Percentiles rank a stretch among this genome's conserved stretches.
Evolutionary conservation across 768 basidiomycete genomes (phyloP).

Genomic region (Boletus tomentosulus): DNA sequence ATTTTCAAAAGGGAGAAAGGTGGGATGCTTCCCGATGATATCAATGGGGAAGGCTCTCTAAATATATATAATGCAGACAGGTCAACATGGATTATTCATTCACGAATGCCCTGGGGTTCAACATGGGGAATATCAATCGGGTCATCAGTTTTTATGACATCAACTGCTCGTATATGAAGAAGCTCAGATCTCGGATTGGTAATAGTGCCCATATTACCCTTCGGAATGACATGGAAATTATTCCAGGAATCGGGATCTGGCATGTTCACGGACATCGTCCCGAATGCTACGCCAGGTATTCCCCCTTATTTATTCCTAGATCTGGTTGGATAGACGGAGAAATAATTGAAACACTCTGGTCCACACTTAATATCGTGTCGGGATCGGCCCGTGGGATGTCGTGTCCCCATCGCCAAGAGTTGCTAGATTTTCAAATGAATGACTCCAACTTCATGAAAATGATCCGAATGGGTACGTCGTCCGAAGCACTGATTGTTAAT

Average conservation of each 20-base stretch:
- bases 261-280: slow-evolving; percentile 25
- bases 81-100: slow-evolving; percentile 9
- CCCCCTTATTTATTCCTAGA: background rate
- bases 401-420: slow-evolving; percentile 22
- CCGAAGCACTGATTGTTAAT: no score
- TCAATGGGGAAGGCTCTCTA: no score
- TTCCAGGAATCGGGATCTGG: slow-evolving; percentile 20
- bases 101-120: background rate
- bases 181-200: background rate
- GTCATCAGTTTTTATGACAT: background rate
- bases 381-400: slow-evolving; percentile 21
- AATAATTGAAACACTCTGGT: slow-evolving; percentile 35
- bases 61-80: background rate
- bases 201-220: no score
- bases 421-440: slow-evolving; percentile 10
- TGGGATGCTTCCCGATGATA: background rate
- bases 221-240: background rate
- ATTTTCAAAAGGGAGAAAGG: background rate
- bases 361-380: slow-evolving; percentile 25
- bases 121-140: background rate
- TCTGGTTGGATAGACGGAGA: slow-evolving; percentile 7
- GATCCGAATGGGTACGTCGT: background rate
- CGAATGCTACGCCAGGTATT: slow-evolving; percentile 14
- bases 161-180: slow-evolving; percentile 11
- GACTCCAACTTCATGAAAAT: slow-evolving; percentile 8